Evolutionary conservation across 179 eudicot species (phyloP).

Genomic region (Beta macrorhiza): DNA sequence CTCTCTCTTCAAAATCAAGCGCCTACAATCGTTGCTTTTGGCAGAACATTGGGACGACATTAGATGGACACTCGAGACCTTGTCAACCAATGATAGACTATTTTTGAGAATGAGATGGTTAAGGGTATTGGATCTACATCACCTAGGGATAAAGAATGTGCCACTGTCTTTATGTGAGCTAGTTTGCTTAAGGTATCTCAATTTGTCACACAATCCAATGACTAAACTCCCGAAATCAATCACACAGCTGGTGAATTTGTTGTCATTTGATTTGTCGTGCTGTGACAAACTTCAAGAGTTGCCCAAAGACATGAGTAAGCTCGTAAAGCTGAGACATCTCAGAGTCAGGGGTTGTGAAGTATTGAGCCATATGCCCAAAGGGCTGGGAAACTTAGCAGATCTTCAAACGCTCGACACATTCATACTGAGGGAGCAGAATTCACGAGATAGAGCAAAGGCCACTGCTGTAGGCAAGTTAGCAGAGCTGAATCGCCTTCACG

Average conservation of each 20-base stretch:
- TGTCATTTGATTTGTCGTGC: not conserved
- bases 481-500: not conserved
- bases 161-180: not conserved
- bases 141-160: not conserved
- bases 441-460: not conserved
- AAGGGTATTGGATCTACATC: not conserved
- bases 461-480: not conserved
- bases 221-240: not conserved
- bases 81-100: not conserved
- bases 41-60: not conserved
- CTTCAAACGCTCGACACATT: constrained; percentile 1
- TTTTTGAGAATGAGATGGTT: not conserved
- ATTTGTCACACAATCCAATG: not conserved
- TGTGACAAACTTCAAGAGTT: not conserved
- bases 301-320: constrained; percentile 1
- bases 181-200: constrained; percentile 6
- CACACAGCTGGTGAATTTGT: not conserved
- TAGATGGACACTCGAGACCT: not conserved
- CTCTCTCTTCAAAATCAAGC: not conserved
- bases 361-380: constrained; percentile 13
- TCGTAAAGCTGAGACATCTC: constrained; percentile 12
- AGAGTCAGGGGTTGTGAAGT: not conserved
- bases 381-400: not conserved
- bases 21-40: not conserved
- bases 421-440: not conserved